Percentiles rank a stretch among this genome's conserved stretches.
phyloP scores from a whole-genome alignment of 2,329 filamentous ascomycete genomes.

The Calonectria hongkongensis region DNA sequence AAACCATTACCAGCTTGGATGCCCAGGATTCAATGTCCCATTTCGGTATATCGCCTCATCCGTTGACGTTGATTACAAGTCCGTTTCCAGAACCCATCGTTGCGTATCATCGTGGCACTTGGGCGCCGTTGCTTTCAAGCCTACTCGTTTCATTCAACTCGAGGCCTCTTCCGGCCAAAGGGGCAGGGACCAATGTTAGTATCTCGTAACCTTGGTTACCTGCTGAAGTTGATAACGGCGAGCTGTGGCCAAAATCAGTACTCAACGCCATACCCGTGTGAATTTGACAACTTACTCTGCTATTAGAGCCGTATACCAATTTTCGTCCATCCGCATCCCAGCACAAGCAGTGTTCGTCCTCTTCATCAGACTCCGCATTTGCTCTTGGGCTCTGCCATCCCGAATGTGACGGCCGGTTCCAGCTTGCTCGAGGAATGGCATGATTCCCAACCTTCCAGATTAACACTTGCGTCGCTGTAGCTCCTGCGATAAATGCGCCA shows the following conservation, averaged over 20 bases:
- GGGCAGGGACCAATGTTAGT: background rate
- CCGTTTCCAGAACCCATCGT: conserved; percentile 16
- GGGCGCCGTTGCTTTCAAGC: conserved; percentile 29
- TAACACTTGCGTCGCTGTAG: conserved; percentile 74
- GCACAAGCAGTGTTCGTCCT: conserved; percentile 76
- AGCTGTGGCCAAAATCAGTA: conserved; percentile 59
- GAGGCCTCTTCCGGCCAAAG: conserved; percentile 7
- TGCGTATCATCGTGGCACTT: conserved; percentile 29
- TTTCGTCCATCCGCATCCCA: conserved; percentile 79
- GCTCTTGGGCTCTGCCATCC: conserved; percentile 76
- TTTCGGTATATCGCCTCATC: conserved; percentile 30
- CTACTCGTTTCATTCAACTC: conserved; percentile 12
- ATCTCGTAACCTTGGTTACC: conserved; percentile 51
- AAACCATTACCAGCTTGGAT: conserved; percentile 46
- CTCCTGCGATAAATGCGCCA: conserved; percentile 77
- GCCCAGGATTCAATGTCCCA: conserved; percentile 33
- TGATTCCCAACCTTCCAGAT: conserved; percentile 80
- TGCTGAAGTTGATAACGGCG: conserved; percentile 71
- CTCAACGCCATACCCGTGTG: too few species aligned
- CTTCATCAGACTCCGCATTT: conserved; percentile 72
- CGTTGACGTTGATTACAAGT: conserved; percentile 21
- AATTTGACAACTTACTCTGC: conserved; percentile 69
- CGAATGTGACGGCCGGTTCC: conserved; percentile 72
- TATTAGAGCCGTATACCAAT: conserved; percentile 78
- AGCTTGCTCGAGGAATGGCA: conserved; percentile 75